These are phyloP conservation scores for Penicillium corylophilum DNA, from an alignment of 2,329 filamentous ascomycete species.

Conservation along the genomic window DNA sequence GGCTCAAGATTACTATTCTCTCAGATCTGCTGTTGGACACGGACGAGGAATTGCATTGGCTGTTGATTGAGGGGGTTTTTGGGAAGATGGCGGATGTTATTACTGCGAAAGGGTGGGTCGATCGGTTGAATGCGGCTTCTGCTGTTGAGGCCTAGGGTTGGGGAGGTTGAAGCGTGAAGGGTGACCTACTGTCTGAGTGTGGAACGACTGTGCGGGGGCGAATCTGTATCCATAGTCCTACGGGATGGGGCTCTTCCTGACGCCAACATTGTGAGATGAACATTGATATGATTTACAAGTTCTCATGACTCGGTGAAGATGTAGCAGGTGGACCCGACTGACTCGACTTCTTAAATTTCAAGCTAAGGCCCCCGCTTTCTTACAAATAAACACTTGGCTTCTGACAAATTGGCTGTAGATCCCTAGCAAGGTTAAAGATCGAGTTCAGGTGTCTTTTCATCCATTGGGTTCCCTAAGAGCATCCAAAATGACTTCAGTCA, in stretches of 20 bases:
- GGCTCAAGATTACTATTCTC: slow-evolving; percentile 36
- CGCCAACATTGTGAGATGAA: too few species aligned
- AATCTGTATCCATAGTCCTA: too few species aligned
- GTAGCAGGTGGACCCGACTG: background rate
- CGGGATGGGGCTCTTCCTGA: too few species aligned
- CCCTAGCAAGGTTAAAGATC: too few species aligned
- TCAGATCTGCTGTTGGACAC: slow-evolving; percentile 38
- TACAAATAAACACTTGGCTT: background rate
- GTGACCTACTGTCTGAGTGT: too few species aligned
- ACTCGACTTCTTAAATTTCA: background rate
- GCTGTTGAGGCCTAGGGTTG: too few species aligned
- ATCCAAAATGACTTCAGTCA: background rate
- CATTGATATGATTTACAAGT: too few species aligned
- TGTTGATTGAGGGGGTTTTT: slow-evolving; percentile 38
- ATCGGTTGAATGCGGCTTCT: background rate
- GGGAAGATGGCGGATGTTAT: slow-evolving; percentile 29
- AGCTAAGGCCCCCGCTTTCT: background rate
- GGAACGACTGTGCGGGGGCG: too few species aligned
- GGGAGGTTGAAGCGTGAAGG: too few species aligned
- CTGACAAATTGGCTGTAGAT: background rate
- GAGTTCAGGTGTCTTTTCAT: background rate
- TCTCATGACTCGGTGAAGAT: background rate
- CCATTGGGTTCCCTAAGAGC: too few species aligned
- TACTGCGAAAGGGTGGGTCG: slow-evolving; percentile 30
- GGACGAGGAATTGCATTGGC: slow-evolving; percentile 32